A percentile compares a stretch with the other conserved stretches of the same genome.
Evolutionary conservation across 2,329 filamentous ascomycete species (phyloP).

Genomic region (Phaeophleospora eucalypticola): DNA sequence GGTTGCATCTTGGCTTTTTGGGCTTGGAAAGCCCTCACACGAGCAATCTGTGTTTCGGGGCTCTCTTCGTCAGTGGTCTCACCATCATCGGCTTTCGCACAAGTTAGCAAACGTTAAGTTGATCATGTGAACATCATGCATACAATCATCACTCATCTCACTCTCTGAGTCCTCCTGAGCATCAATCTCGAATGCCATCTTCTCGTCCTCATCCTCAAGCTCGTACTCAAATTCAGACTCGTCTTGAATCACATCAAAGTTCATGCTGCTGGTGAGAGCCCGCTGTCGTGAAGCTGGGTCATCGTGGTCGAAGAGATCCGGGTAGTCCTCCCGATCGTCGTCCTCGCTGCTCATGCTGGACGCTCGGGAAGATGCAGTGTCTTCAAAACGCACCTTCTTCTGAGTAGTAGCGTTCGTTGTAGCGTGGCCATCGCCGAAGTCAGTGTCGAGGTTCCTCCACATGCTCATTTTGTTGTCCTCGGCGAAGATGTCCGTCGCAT

Average conservation of each 20-base stretch:
- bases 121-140: conserved; percentile 11
- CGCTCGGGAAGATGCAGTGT: conserved; percentile 28
- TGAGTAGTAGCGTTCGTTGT: conserved; percentile 14
- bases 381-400: conserved; percentile 35
- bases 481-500: conserved; percentile 2
- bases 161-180: conserved; percentile 30
- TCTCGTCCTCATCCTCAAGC: conserved; percentile 33
- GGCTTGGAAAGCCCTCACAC: conserved; percentile 19
- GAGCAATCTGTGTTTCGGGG: conserved; percentile 24
- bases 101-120: conserved; percentile 25
- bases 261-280: conserved; percentile 20
- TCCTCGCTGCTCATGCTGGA: conserved; percentile 32
- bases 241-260: conserved; percentile 25
- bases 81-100: conserved; percentile 32
- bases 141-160: conserved; percentile 32
- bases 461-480: background rate
- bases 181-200: conserved; percentile 27
- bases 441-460: background rate
- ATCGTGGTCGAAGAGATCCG: conserved; percentile 32
- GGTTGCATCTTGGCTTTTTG: conserved; percentile 3
- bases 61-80: conserved; percentile 36
- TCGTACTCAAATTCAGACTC: conserved; percentile 33
- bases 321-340: conserved; percentile 31
- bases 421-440: background rate
- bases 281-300: conserved; percentile 14